Evolutionary conservation across 805 yeast species (phyloP).

Genomic region (Candida ulmi): DNA sequence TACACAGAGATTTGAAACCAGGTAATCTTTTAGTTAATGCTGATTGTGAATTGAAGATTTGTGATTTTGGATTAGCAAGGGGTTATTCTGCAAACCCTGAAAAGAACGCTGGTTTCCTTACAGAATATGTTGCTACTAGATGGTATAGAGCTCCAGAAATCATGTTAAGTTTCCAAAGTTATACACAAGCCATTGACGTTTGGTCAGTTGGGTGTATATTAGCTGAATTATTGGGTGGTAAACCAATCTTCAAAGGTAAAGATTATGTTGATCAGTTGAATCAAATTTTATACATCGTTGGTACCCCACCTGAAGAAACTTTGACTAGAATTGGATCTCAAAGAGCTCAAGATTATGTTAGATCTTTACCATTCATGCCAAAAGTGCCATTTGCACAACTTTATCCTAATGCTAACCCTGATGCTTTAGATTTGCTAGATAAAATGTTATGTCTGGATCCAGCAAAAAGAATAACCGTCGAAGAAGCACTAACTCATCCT

Average conservation of each 20-base stretch:
- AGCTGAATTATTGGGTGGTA: constrained; percentile 88
- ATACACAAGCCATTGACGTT: constrained; percentile 92
- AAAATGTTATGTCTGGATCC: constrained; percentile 88
- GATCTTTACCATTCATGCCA: constrained; percentile 78
- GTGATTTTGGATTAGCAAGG: constrained; percentile 95
- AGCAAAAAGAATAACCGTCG: constrained; percentile 73
- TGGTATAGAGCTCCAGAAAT: constrained; percentile 99
- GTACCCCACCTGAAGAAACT: constrained; percentile 83
- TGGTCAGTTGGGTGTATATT: constrained; percentile 98
- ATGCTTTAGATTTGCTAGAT: constrained; percentile 75
- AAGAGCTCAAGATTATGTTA: constrained; percentile 88
- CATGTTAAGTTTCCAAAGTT: constrained; percentile 89
- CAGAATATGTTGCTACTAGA: constrained; percentile 97
- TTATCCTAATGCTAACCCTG: constrained; percentile 83
- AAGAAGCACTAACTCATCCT: constrained; percentile 85
- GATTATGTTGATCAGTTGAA: constrained; percentile 95
- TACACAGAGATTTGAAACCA: constrained; percentile 93
- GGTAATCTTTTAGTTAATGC: constrained; percentile 91
- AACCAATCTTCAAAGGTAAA: constrained; percentile 89
- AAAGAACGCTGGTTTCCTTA: constrained; percentile 86
- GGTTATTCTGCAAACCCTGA: constrained; percentile 81
- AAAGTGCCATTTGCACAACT: constrained; percentile 64
- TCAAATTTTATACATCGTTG: constrained; percentile 78
- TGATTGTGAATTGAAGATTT: constrained; percentile 91
- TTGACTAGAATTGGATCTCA: constrained; percentile 69